Base-by-base conservation (phyloP, 805 yeast species). In the Myxozyma mucilagina region DNA sequence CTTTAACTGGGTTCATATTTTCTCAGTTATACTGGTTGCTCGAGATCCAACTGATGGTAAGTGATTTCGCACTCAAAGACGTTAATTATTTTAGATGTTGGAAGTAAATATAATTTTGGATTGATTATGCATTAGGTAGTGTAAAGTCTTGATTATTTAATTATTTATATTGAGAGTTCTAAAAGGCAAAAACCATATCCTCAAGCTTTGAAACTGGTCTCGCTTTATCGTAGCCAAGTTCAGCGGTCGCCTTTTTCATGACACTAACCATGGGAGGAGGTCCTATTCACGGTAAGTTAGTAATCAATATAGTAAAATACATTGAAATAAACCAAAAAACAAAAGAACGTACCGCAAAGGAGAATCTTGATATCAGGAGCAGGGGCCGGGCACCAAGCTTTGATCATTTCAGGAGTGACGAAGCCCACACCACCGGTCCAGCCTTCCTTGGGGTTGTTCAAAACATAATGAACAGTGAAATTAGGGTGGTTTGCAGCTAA, bases 371-470 rank as follows among this genome's bases (percentile, higher is more conserved):
- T 78, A 67, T 84, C 85, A 44, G 76, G 79, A 44, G 84, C 71
- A 34, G 90, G 78, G 56, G 79, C 78, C 47, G 96, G 92, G 69
- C 88, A 79, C 70, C 82, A 44, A 34, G 60, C 52, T 79, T 91
- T 97, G 76, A 85, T 90, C 97, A 91, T 91, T 73, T 97, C 97
- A 7, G 97, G 87, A 70, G 87, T 76, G 72, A 94, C 89, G 81
- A 75, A 88, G 54, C 99, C 99, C 44, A 78, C 77, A 65, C 82
- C 75, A 55, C 91, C 91, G 16, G 78, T 74, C 78, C 83, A 82
- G 57, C 73, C 91, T 87, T 97, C 96, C 77, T 36, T 74, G 73
- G 35, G 73, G 72, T 83, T 79, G 78, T 91, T 96, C 50, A 92
- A 84, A 75, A 91, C 93, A 81, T 90, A 92, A 68, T 81, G 79